phyloP scores from a whole-genome alignment of 441 rosid species.

The Metrosideros polymorpha region DNA sequence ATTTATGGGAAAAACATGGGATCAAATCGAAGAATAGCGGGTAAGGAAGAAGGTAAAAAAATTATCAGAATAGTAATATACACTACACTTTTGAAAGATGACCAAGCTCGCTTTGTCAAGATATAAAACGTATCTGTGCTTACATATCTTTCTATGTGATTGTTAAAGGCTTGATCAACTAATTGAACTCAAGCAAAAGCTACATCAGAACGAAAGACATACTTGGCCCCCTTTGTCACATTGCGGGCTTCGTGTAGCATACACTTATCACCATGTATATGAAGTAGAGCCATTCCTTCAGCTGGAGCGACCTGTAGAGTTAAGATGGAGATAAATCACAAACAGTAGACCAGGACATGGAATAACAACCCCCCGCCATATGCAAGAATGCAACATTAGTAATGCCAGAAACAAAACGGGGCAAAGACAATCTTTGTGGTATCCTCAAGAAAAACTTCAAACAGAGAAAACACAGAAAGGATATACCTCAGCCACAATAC shows the following conservation, averaged over 20 bases:
- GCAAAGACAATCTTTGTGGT: background rate
- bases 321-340: background rate
- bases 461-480: background rate
- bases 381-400: background rate
- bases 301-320: slow-evolving; percentile 65
- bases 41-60: background rate
- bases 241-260: slow-evolving; percentile 85
- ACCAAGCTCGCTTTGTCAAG: background rate
- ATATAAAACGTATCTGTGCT: background rate
- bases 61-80: background rate
- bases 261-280: slow-evolving; percentile 87
- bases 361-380: background rate
- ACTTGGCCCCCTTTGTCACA: slow-evolving; percentile 71
- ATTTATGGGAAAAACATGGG: background rate
- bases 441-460: background rate
- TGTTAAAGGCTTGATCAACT: background rate
- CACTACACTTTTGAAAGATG: background rate
- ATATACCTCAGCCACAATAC: slow-evolving; percentile 64
- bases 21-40: background rate
- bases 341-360: background rate
- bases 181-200: slow-evolving; percentile 59
- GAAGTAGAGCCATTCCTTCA: slow-evolving; percentile 92
- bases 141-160: background rate
- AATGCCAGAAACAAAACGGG: background rate
- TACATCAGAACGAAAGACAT: slow-evolving; percentile 85